Conservation (phyloP, 2,329 filamentous ascomycete genomes). For the Fusarium neocosmosporiellum region DNA sequence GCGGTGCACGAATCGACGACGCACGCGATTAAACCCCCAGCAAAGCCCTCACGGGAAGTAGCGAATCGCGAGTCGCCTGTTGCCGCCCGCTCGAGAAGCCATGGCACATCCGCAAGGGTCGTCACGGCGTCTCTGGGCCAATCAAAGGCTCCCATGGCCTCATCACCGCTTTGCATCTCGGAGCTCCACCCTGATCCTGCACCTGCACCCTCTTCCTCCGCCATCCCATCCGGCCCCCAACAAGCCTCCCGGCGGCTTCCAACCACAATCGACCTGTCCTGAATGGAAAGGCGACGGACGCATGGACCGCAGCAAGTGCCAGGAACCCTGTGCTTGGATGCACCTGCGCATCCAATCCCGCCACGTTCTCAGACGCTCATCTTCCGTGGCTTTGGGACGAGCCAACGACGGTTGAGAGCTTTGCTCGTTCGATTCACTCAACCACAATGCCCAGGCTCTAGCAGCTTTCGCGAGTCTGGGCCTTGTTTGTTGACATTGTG, state of each 20-base stretch:
- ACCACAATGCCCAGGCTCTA: constrained; percentile 31
- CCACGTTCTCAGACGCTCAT: constrained; percentile 38
- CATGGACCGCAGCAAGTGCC: constrained; percentile 26
- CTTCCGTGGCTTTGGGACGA: constrained; percentile 28
- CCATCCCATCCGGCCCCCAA: constrained; percentile 25
- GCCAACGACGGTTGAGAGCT: constrained; percentile 36
- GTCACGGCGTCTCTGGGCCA: constrained; percentile 34
- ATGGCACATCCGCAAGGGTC: constrained; percentile 24
- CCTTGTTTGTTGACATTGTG: constrained; percentile 6
- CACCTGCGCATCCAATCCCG: constrained; percentile 37
- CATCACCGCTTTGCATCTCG: constrained; percentile 33
- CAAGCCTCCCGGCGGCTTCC: constrained; percentile 23
- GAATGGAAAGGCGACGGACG: constrained; percentile 9
- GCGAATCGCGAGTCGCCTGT: constrained; percentile 38
- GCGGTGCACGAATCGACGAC: constrained; percentile 28
- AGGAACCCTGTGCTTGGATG: constrained; percentile 38
- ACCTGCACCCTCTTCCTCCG: constrained; percentile 20
- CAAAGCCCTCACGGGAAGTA: constrained; percentile 7
- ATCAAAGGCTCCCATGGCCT: constrained; percentile 30
- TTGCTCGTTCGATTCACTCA: constrained; percentile 23
- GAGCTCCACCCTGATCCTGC: constrained; percentile 31
- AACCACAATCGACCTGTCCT: constrained; percentile 21
- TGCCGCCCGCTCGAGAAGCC: constrained; percentile 38
- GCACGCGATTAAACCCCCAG: constrained; percentile 23
- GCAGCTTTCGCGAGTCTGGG: constrained; percentile 8